These are phyloP conservation scores for Pseudogymnoascus sp. DNA, from an alignment of 2,329 filamentous ascomycete genomes.

Conservation along the genomic window DNA sequence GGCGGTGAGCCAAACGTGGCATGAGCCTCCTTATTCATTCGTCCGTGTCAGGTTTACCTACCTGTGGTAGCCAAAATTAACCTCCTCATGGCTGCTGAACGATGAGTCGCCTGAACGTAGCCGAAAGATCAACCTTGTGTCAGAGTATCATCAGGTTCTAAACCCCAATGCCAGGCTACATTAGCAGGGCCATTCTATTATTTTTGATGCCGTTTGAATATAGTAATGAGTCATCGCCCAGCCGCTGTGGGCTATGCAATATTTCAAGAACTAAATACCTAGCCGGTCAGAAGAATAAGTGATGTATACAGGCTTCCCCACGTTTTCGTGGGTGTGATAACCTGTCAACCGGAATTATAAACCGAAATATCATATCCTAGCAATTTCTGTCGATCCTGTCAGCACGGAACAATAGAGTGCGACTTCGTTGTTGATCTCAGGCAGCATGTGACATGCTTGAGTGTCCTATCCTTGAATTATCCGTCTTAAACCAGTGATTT, in stretches of 20 bases:
- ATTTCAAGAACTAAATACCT: not conserved
- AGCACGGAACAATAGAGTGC: not conserved
- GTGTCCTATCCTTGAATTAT: not conserved
- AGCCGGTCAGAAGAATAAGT: not conserved
- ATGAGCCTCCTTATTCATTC: too few species aligned
- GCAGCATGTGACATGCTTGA: not conserved
- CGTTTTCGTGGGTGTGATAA: not conserved
- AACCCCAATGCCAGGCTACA: not conserved
- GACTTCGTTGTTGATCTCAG: not conserved
- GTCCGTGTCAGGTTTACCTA: too few species aligned
- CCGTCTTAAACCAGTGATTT: not conserved
- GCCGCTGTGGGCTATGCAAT: not conserved
- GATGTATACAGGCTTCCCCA: not conserved
- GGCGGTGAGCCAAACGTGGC: too few species aligned
- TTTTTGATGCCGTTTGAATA: not conserved
- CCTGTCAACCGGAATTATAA: not conserved
- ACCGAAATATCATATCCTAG: not conserved
- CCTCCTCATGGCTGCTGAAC: not conserved
- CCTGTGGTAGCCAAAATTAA: too few species aligned
- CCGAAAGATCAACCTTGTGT: not conserved
- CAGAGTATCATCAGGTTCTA: not conserved
- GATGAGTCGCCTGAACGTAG: not conserved
- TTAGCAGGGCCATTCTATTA: not conserved
- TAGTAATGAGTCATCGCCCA: not conserved
- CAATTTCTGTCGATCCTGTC: not conserved